Base-by-base conservation (phyloP, 148 eudicot species). In the Simmondsia chinensis region DNA sequence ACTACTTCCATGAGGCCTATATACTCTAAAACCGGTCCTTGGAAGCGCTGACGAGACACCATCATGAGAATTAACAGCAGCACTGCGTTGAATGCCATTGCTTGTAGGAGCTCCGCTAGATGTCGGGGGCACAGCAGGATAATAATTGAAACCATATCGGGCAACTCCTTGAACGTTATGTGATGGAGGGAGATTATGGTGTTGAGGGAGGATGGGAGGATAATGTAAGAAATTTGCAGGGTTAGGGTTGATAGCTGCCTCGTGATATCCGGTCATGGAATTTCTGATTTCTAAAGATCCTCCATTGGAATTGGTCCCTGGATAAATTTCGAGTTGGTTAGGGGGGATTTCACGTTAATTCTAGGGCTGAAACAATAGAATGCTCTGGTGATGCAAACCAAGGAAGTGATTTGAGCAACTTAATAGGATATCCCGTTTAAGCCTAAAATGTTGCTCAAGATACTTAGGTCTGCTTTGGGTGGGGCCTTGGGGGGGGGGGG, bases 1-100 rank as follows among this genome's bases (percentile, higher is more conserved):
- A 30, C 66, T 67, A 65, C 95, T 70, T 55, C 68, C 71, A 27
- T 76, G 82, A 47, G 91, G 76, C 28, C 70, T 61, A 58, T 73
- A 74, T 22, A 84, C 48, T 61, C 85, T 71, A 47, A 76, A 40
- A 43, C 85, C 88, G 13, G 79, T 69, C 31, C 80, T 72, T 35
- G 69, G 71, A 48, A 63, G 69, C 45, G 68, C 63, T 7, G 73
- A 23, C 42, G 75, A 84, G 14, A 53, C 42, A 22, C 59, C 56
- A 57, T 64, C 77, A 22, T 57, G 77, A 55, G 76, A 60, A 48
- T 68, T 42, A 31, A 48, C 35, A 34, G 64, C 22, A 11, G 39
- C 41, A 38, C 54, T 52, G 45, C 74, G 69, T 30, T 70, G 48
- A 42, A 75, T 36, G 55, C 39, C 57, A 57, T 56, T 65, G 10